Evolutionary conservation across 176 grass and related monocot genomes (phyloP), one percentile per base, ranked within the genome.

Genomic region (Raddia guianensis): DNA sequence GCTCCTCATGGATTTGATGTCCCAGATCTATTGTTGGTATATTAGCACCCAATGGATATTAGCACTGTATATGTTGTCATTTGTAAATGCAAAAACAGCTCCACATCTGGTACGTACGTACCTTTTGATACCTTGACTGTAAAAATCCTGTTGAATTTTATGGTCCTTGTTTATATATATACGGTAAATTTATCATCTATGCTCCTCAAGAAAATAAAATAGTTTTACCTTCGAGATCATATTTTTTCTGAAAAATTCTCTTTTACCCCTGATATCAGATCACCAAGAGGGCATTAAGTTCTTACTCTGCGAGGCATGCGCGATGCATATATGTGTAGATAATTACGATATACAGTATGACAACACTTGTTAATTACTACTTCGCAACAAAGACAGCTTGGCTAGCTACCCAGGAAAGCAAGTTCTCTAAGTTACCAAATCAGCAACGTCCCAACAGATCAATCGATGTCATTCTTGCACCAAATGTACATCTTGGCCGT

Each of bases 351-450:
- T 40, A 40, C 3, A 48, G 10, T 9, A 47, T 7, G 66, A 3
- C 43, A 69, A 20, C n/a, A 35, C 18, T 44, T 14, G 21, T 46
- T 78, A 63, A 79, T 63, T 49, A 63, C 7, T 49, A 54, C 7
- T 47, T 57, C 66, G 16, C 12, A 71, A 86, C 49, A 72, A 49
- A 80, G 16, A 18, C 48, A 63, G 16, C 4, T 48, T 50, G 19
- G 15, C 35, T 63, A 63, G 62, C 84, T 55, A 66, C 21, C 59
- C 15, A 80, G 18, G 73, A 6, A 79, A 57, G 18, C 34, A 72
- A 19, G 10, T 12, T 53, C 78, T 27, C 27, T 1, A 27, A 50
- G n/a, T 74, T 19, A 69, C 42, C 40, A 72, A 58, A 72, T 49
- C 59, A 78, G 72, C 69, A 12, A 58, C 43, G 20, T 73, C 44